A percentile compares a stretch with the other conserved stretches of the same genome.
phyloP scores from a whole-genome alignment of 768 basidiomycete genomes.

The Pulveroboletus sp. region DNA sequence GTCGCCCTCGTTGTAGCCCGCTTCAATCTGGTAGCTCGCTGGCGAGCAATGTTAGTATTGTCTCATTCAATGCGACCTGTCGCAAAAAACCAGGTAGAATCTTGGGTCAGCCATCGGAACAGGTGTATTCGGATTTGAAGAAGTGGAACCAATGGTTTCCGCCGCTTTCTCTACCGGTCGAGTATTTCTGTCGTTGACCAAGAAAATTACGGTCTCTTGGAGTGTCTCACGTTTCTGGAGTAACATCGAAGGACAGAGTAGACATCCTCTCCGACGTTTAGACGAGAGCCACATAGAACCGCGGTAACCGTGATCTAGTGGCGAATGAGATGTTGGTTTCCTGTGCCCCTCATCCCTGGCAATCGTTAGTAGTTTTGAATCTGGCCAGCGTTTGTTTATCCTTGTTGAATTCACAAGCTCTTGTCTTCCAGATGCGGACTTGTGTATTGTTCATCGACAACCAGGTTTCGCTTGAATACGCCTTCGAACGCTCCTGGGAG shows the following conservation, averaged over 20 bases:
- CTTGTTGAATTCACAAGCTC: slow-evolving; percentile 19
- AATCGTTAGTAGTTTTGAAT: background rate
- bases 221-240: background rate
- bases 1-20: slow-evolving; percentile 56
- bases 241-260: background rate
- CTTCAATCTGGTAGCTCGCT: slow-evolving; percentile 79
- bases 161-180: too few species aligned
- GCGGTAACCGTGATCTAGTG: background rate
- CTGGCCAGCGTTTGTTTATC: slow-evolving; percentile 6
- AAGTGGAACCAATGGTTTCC: too few species aligned
- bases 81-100: slow-evolving; percentile 5
- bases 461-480: background rate
- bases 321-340: background rate
- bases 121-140: too few species aligned
- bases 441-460: background rate
- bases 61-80: background rate
- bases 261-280: background rate
- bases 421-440: slow-evolving; percentile 4
- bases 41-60: background rate
- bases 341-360: background rate
- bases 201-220: too few species aligned
- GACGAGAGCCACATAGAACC: too few species aligned
- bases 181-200: background rate
- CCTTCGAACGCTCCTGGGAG: too few species aligned
- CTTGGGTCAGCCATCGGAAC: background rate